Base-by-base conservation (phyloP, 179 eudicot species). In the Corrigiola litoralis region DNA sequence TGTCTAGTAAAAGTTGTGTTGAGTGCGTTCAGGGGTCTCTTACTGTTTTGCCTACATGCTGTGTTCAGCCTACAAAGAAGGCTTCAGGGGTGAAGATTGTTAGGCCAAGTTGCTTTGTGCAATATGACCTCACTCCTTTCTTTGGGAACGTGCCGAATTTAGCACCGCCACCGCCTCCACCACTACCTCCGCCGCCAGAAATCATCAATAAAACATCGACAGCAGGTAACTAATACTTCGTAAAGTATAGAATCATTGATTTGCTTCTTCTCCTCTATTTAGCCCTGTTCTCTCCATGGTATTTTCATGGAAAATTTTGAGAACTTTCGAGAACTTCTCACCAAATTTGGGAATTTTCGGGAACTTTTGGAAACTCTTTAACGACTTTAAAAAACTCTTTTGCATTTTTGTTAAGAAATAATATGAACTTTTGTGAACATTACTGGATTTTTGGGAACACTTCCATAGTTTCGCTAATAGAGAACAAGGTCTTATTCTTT, bases 1-100 rank as follows among this genome's bases (percentile, higher is more conserved):
- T 87, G 46, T 48, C 77, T 0, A 23, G 16, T 16, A 3, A 5
- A 1, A 48, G 59, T 28, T 86, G 92, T 67, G 28, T 32, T 0
- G 13, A 11, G 0, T 74, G 77, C 25, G 20, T 68, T 74, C 60
- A 68, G 27, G 56, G 25, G 25, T 56, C 40, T 38, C 20, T 38
- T 36, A 7, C 14, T 46, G 0, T 54, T 10, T n/a, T 61, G 1
- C 63, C 72, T 4, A 25, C 31, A 1, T 73, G 72, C 20, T 67
- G 72, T 67, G 6, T 67, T 54, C 17, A 13, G 34, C 59, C 69
- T 48, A 18, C 13, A 24, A 47, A 2, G 48, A 38, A n/a, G 11
- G 36, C 61, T 47, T 25, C 72, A 28, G 69, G 65, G 36, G 69
- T 52, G 5, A 68, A 42, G 12, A 56, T 63, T 13, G 69, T 58